Evolutionary conservation across 2,329 filamentous ascomycete genomes (phyloP).

Genomic region (Dothideomycetidae sp.): DNA sequence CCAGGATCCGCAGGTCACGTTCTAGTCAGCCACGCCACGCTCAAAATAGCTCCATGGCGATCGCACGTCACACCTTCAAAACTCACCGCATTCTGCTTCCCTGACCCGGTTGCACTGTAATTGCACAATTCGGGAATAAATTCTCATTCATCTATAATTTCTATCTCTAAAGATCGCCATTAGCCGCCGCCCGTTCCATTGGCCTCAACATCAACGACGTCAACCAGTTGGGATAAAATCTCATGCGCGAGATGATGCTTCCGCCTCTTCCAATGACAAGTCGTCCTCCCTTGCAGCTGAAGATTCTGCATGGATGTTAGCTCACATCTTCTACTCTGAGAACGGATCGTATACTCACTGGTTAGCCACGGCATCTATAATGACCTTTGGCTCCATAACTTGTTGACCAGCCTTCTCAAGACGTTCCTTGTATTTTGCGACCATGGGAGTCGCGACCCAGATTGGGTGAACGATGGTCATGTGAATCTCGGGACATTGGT

Average conservation of each 20-base stretch:
- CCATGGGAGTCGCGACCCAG: conserved; percentile 29
- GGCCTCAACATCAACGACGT: neutral
- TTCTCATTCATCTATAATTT: too few species aligned
- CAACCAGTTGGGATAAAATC: conserved; percentile 6
- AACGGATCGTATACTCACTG: conserved; percentile 16
- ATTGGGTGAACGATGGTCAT: conserved; percentile 30
- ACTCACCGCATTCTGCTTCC: too few species aligned
- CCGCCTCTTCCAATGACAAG: conserved; percentile 2
- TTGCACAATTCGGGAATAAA: too few species aligned
- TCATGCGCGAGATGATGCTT: neutral
- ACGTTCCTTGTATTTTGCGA: conserved; percentile 20
- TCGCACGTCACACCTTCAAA: too few species aligned
- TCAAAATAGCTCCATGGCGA: too few species aligned
- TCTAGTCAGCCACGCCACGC: too few species aligned
- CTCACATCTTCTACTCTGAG: neutral
- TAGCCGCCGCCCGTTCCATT: too few species aligned
- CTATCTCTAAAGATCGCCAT: too few species aligned
- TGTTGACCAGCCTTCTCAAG: conserved; percentile 20
- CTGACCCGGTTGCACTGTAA: too few species aligned
- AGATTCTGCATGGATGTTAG: conserved; percentile 2
- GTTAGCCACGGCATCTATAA: conserved; percentile 30
- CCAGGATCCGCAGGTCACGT: too few species aligned
- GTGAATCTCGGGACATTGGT: conserved; percentile 30
- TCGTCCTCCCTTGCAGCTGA: conserved; percentile 5
- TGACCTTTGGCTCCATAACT: conserved; percentile 27